Evolutionary conservation across 1,284 basidiomycete genomes (phyloP), one percentile per base, ranked within the genome.

Genomic region (Trichosporon sp.): DNA sequence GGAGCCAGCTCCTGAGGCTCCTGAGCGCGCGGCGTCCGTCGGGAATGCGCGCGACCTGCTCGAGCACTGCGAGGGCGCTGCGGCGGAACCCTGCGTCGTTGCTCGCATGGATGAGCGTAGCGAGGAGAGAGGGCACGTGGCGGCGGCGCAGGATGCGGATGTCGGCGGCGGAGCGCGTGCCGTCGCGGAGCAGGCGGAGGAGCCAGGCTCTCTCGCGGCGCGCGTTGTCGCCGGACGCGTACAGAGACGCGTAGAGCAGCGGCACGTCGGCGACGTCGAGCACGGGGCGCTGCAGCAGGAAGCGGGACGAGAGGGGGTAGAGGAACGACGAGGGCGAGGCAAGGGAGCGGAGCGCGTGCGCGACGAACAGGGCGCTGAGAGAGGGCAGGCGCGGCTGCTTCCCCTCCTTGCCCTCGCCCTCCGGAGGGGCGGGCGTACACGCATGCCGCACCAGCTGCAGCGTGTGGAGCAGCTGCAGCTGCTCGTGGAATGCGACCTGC

Each of bases 161-260:
- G 75, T 97, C 95, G 25, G 83, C 80, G 29, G 84, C 80, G 29
- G 87, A 87, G 68, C 86, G 85, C 85, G 93, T 89, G 0, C 91
- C 92, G 74, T 96, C 93, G 0, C 89, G 86, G 42, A 98, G 83
- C 79, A 94, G 91, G 53, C 90, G 87, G 53, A 98, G 83, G 63
- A 98, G 94, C 94, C 94, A 98, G 1, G 86, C 86, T 23, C 93
- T 86, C 76, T 98, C 93, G 77, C 89, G 90, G 83, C 89, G 90
- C 89, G 91, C 92, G 32, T 91, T 89, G 23, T 85, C 84, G 56
- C 89, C 89, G 1, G 89, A 86, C 7, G 85, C 82, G 79, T 94
- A 96, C 2, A 98, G 85, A 88, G 95, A 90, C 12, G 86, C 86
- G 80, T 92, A 93, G 38, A 97, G 84, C 87, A 95, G 87, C 0